phyloP scores from a whole-genome alignment of 805 yeast genomes.

The Starmerella bombicola region DNA sequence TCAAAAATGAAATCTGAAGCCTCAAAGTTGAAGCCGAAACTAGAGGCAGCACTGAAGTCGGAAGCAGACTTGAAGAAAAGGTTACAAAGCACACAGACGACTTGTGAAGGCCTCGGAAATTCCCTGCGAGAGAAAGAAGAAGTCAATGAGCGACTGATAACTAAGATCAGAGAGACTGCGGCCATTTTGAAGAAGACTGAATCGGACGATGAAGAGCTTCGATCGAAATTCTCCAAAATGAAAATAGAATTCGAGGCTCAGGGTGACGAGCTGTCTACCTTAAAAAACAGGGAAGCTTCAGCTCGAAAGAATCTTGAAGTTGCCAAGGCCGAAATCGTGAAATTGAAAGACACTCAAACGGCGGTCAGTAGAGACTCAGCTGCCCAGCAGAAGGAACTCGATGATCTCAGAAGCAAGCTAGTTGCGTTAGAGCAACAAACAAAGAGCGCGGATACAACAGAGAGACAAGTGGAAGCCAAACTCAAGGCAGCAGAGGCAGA shows the following conservation, averaged over 20 bases:
- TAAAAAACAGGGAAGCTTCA: slow-evolving; percentile 9
- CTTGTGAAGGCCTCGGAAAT: slow-evolving; percentile 23
- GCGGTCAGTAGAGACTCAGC: background rate
- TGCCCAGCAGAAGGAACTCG: background rate
- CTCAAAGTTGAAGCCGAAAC: slow-evolving; percentile 23
- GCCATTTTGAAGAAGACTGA: slow-evolving; percentile 17
- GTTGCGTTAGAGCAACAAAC: too few species aligned
- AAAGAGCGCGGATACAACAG: too few species aligned
- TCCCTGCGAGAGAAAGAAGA: slow-evolving; percentile 20
- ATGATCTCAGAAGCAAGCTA: background rate
- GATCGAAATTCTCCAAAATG: slow-evolving; percentile 7
- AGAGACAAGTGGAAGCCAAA: too few species aligned
- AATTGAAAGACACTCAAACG: background rate
- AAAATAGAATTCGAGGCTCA: slow-evolving; percentile 6
- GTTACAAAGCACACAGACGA: slow-evolving; percentile 23
- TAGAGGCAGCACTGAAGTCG: slow-evolving; percentile 11
- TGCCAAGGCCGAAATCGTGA: background rate
- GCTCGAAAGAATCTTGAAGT: slow-evolving; percentile 10
- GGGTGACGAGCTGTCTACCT: slow-evolving; percentile 5
- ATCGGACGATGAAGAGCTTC: slow-evolving; percentile 18
- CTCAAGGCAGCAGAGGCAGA: background rate
- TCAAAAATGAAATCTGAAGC: slow-evolving; percentile 10
- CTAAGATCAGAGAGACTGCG: slow-evolving; percentile 30
- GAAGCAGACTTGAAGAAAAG: slow-evolving; percentile 20
- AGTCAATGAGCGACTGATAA: slow-evolving; percentile 35